Evolutionary conservation across 805 yeast species (phyloP), one percentile per base, ranked within the genome.

Genomic region (Metschnikowia kofuensis): DNA sequence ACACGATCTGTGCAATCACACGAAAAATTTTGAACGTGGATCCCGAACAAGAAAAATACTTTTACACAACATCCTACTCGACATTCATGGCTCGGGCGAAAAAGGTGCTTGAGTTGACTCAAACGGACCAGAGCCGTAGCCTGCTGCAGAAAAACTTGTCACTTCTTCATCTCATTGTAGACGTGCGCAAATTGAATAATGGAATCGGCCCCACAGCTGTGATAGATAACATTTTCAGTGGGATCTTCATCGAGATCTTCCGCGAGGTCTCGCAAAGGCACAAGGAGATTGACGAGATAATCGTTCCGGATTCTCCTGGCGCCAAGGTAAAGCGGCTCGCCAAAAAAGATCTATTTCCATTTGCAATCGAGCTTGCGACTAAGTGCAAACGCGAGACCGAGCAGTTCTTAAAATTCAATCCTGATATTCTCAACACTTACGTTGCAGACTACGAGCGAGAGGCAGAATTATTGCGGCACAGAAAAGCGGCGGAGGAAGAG

Each of bases 161-260:
- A 42, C 68, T 77, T 34, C 59, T 86, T 12, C 67, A 65, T 47
- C 83, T 83, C 21, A 61, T 80, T 9, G 71, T 76, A 13, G 91
- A 85, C 43, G 73, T 87, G 57, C 75, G 88, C 53, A 78, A 85
- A 50, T 75, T 85, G 67, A 88, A 89, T 51, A 87, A 85, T 61
- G 95, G 95, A 0, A 84, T 84, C 63, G 92, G 90, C 0, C 82
- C 94, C 2, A 86, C 94, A 0, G 81, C 89, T 0, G 64, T 78
- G 35, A 78, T 87, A 47, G 96, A 88, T 63, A 94, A 88, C 53
- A 78, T 88, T 0, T 80, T 80, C 51, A 82, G 83, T 34, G 77
- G 84, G 7, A 61, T 85, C 0, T 89, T 75, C 57, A 65, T 88
- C 59, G 72, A 70, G 46, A 60, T 85, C 8, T 85, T 70, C 53